These are phyloP conservation scores for Saksenaea vasiformis DNA, from an alignment of 371 early-diverging fungal genomes.

Conservation along the genomic window DNA sequence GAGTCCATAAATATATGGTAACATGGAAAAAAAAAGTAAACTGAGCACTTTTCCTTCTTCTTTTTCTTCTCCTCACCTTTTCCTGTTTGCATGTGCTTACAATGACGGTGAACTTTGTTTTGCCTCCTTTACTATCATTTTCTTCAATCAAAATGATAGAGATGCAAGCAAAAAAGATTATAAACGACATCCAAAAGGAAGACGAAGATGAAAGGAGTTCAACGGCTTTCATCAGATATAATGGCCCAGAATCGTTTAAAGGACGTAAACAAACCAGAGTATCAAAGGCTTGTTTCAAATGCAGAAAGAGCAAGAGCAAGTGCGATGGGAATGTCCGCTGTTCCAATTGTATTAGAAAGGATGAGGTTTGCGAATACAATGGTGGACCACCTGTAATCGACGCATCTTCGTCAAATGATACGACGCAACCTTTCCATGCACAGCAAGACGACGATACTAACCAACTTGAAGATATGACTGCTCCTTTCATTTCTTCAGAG, in stretches of 20 bases:
- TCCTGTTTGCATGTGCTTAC: neutral
- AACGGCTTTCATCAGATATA: slow-evolving; percentile 3
- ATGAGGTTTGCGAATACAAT: slow-evolving; percentile 5
- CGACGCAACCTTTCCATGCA: neutral
- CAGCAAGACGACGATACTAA: neutral
- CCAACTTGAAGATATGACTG: neutral
- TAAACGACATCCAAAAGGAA: slow-evolving; percentile 12
- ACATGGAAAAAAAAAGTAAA: neutral
- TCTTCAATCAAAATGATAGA: slow-evolving; percentile 5
- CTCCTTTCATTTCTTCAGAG: neutral
- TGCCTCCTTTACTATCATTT: slow-evolving; percentile 8
- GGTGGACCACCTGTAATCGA: neutral
- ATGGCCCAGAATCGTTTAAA: slow-evolving; percentile 11
- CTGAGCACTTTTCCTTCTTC: neutral
- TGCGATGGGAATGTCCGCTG: slow-evolving; percentile 15
- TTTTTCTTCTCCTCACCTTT: neutral
- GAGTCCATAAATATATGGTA: neutral
- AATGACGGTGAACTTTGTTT: slow-evolving; percentile 2
- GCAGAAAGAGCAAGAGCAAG: slow-evolving; percentile 10
- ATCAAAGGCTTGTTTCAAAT: slow-evolving; percentile 9
- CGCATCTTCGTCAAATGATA: neutral
- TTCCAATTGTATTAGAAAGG: neutral
- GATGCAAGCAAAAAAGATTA: slow-evolving; percentile 4
- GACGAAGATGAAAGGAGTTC: slow-evolving; percentile 1
- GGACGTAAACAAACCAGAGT: slow-evolving; percentile 11